Conservation (phyloP, 345 rosid genomes). For the Pistacia vera region DNA sequence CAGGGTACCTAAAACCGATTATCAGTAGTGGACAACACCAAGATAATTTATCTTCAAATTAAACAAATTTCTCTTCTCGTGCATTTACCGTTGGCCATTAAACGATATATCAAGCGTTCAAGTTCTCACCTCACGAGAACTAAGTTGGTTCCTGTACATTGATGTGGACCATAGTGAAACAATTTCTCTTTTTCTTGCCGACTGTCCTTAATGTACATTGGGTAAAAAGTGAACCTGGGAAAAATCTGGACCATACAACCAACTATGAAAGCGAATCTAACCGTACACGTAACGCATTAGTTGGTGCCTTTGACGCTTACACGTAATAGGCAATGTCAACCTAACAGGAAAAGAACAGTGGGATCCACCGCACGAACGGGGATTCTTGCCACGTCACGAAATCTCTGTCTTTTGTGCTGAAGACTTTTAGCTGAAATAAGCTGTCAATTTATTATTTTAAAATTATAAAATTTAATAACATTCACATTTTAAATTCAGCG, state of each 20-base stretch:
- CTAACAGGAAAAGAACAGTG: constrained; percentile 12
- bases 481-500: no score
- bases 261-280: constrained; percentile 3
- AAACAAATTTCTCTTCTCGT: background rate
- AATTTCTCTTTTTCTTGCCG: constrained; percentile 12
- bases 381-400: constrained; percentile 47
- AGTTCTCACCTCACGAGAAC: constrained; percentile 23
- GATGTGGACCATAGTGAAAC: no score
- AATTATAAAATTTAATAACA: background rate
- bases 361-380: constrained; percentile 72
- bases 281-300: constrained; percentile 32
- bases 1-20: no score
- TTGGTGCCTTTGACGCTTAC: constrained; percentile 8
- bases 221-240: background rate
- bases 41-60: no score
- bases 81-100: background rate
- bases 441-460: background rate
- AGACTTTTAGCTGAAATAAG: background rate
- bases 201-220: background rate
- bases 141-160: background rate
- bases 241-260: constrained; percentile 18
- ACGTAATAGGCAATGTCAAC: constrained; percentile 31
- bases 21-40: no score
- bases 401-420: constrained; percentile 51
- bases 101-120: background rate